Evolutionary conservation across 306 rosid species (phyloP).

Genomic region (Vigna reflexopilosa): DNA sequence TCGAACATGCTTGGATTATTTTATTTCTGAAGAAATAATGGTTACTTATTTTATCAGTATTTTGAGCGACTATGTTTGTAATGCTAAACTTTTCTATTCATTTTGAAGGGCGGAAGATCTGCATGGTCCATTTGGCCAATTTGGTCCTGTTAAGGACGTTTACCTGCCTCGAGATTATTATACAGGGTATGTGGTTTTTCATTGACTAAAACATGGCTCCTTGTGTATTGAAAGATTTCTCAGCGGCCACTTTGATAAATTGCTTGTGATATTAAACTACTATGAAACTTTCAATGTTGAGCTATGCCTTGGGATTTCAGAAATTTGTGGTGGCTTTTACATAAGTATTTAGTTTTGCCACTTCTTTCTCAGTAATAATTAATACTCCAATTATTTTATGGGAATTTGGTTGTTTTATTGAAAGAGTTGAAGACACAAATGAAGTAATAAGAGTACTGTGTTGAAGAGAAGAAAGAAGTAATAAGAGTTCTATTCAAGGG

Average conservation of each 20-base stretch:
- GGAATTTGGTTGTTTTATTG: slow-evolving; percentile 77
- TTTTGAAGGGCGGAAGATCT: slow-evolving; percentile 74
- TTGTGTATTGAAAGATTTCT: slow-evolving; percentile 24
- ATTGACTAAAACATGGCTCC: not conserved
- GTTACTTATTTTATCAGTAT: not conserved
- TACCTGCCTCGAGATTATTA: slow-evolving; percentile 88
- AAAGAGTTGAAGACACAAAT: slow-evolving; percentile 81
- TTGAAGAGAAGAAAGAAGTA: slow-evolving; percentile 70
- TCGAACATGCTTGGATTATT: not conserved
- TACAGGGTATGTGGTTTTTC: slow-evolving; percentile 65
- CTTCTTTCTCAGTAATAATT: slow-evolving; percentile 28
- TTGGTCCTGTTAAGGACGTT: slow-evolving; percentile 82
- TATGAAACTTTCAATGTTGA: not conserved
- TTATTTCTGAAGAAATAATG: not conserved
- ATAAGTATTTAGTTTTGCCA: slow-evolving; percentile 32
- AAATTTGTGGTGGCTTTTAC: slow-evolving; percentile 1
- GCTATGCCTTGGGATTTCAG: slow-evolving; percentile 7
- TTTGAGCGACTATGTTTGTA: not conserved
- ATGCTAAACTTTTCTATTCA: not conserved
- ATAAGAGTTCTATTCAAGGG: slow-evolving; percentile 58
- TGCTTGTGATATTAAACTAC: not conserved
- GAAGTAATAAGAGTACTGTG: slow-evolving; percentile 68
- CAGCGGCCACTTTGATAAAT: not conserved
- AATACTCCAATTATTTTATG: slow-evolving; percentile 59
- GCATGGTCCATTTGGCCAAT: slow-evolving; percentile 69